These are phyloP conservation scores for Lentithecium fluviatile DNA, from an alignment of 495 filamentous ascomycete species.

Conservation along the genomic window DNA sequence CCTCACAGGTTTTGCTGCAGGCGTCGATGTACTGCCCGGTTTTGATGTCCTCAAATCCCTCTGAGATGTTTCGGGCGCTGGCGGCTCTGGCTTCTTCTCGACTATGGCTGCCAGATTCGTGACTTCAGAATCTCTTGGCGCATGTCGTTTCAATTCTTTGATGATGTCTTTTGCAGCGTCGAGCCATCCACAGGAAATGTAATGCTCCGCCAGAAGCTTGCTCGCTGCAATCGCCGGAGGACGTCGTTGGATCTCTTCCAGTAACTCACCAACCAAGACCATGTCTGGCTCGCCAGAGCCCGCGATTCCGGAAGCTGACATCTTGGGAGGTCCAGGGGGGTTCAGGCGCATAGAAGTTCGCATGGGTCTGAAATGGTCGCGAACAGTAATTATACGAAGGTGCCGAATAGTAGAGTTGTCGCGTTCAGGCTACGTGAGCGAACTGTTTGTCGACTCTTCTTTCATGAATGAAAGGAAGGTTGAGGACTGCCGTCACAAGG, in stretches of 20 bases:
- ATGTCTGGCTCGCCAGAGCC: conserved; percentile 35
- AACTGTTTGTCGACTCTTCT: not conserved
- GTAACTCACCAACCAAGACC: conserved; percentile 29
- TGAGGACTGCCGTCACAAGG: no score
- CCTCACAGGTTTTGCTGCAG: not conserved
- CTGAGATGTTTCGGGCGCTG: not conserved
- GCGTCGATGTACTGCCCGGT: not conserved
- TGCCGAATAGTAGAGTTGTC: not conserved
- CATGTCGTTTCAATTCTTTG: conserved; percentile 19
- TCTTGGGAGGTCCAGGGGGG: not conserved
- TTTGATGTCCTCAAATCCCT: not conserved
- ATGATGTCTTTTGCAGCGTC: conserved; percentile 32
- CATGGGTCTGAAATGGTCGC: not conserved
- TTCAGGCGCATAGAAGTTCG: conserved; percentile 4
- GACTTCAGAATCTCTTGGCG: conserved; percentile 26
- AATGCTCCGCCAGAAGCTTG: conserved; percentile 33
- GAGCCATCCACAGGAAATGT: conserved; percentile 32
- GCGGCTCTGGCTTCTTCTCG: conserved; percentile 21
- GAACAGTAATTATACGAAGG: not conserved
- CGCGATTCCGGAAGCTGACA: conserved; percentile 16
- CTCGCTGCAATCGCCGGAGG: conserved; percentile 27
- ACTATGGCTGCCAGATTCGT: conserved; percentile 13
- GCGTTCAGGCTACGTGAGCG: not conserved
- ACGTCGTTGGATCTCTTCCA: conserved; percentile 32
- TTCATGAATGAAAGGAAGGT: no score